Percentiles rank a stretch among this genome's conserved stretches.
Evolutionary conservation across 2,329 filamentous ascomycete species (phyloP).

Genomic region (Sporothrix pallida): DNA sequence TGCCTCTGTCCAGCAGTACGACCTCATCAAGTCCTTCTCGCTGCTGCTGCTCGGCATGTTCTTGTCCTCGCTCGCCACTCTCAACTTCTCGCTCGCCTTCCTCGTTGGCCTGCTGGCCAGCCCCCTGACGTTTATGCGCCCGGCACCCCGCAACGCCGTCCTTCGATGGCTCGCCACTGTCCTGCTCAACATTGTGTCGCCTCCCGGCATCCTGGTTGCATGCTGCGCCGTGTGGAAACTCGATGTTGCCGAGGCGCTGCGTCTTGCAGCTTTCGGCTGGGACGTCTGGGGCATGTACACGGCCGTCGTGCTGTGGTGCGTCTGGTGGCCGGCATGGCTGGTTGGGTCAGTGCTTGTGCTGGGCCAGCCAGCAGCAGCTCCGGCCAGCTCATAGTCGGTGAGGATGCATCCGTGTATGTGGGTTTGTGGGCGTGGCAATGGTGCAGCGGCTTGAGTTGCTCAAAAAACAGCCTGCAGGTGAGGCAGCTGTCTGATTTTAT

Average conservation of each 20-base stretch:
- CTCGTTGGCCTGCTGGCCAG: constrained; percentile 78
- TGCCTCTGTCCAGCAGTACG: constrained; percentile 71
- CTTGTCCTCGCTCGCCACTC: constrained; percentile 86
- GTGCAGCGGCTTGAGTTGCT: background rate
- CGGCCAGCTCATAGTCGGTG: background rate
- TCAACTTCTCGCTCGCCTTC: constrained; percentile 93
- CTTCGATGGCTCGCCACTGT: constrained; percentile 53
- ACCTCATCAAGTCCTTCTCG: constrained; percentile 86
- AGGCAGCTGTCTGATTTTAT: background rate
- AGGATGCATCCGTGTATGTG: background rate
- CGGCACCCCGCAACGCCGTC: constrained; percentile 47
- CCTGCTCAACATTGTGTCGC: constrained; percentile 66
- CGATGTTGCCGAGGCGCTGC: constrained; percentile 64
- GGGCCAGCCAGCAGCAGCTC: constrained; percentile 43
- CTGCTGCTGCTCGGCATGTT: constrained; percentile 91
- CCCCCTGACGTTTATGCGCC: constrained; percentile 76
- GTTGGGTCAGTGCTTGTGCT: constrained; percentile 64
- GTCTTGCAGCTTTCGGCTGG: constrained; percentile 83
- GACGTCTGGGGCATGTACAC: constrained; percentile 89
- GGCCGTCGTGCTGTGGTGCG: constrained; percentile 86
- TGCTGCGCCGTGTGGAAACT: constrained; percentile 52
- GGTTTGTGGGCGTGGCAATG: background rate
- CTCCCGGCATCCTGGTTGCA: constrained; percentile 60
- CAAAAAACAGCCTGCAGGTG: background rate
- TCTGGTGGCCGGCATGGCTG: constrained; percentile 95